Evolutionary conservation across 176 grass and related monocot species (phyloP).

Genomic region (Musa troglodytarum): DNA sequence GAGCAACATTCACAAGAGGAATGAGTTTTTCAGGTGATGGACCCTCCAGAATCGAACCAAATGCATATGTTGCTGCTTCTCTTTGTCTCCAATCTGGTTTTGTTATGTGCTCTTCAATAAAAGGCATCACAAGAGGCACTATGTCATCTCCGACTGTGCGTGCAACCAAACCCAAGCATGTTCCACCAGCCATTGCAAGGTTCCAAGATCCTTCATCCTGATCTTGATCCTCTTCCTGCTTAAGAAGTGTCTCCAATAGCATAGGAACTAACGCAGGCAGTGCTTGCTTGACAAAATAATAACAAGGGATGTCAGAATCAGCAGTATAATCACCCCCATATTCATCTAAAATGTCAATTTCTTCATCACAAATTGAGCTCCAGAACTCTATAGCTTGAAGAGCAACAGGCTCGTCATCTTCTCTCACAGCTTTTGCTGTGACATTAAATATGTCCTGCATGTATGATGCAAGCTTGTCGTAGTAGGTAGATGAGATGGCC

Average conservation of each 20-base stretch:
- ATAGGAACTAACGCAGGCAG: constrained; percentile 16
- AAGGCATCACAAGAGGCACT: constrained; percentile 9
- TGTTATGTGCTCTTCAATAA: constrained; percentile 7
- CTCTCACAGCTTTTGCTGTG: constrained; percentile 14
- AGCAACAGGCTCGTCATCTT: constrained; percentile 18
- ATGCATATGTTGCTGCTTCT: constrained; percentile 18
- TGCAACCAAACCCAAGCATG: constrained; percentile 16
- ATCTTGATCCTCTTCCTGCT: constrained; percentile 20
- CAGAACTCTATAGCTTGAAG: constrained; percentile 14
- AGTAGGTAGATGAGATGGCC: constrained; percentile 15
- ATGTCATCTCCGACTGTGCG: constrained; percentile 14
- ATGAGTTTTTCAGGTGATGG: constrained; percentile 12
- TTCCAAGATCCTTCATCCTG: constrained; percentile 18
- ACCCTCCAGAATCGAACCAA: constrained; percentile 17
- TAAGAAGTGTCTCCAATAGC: constrained; percentile 12
- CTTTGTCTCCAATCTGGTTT: constrained; percentile 17
- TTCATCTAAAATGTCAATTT: constrained; percentile 17
- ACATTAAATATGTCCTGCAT: constrained; percentile 17
- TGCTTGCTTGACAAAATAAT: constrained; percentile 15
- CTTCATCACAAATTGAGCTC: constrained; percentile 17
- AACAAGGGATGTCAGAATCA: constrained; percentile 15
- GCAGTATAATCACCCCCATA: constrained; percentile 9
- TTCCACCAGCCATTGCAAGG: constrained; percentile 17
- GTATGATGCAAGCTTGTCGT: constrained; percentile 15
- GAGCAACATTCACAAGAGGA: constrained; percentile 2